Evolutionary conservation across 148 eudicot genomes (phyloP), one percentile per base, ranked within the genome.

Genomic region (Mesembryanthemum crystallinum): DNA sequence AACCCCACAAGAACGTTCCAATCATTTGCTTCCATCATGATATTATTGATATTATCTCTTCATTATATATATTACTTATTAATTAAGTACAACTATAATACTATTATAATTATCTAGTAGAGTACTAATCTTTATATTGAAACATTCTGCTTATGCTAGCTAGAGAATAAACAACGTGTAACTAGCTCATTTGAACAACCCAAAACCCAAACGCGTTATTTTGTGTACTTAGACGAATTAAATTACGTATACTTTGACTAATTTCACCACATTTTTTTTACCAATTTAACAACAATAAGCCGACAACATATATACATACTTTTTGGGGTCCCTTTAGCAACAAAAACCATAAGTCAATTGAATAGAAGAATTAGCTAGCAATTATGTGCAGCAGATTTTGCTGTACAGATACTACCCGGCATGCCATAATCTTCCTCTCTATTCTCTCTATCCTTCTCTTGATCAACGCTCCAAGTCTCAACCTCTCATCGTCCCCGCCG

Each of bases 401-500:
- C 42, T 80, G 76, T 23, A 58, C 79, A 17, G 75, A 80, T 17
- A 66, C 76, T 33, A 80, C 83, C 20, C 69, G 71, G 7, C 83
- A 80, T 69, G 79, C 83, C 42, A 75, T 80, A 2, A 55, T 80
- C 35, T 75, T 80, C 67, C 57, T 75, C 72, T 54, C 74, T n/a
- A 75, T 80, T 21, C 79, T 80, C 21, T 47, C 79, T 25, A 58
- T 80, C 24, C 78, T 80, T 7, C 60, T 80, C 64, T 75, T 72
- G 47, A 71, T 68, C 25, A 80, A 75, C 70, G 28, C 78, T 2
- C 55, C 54, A 17, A 74, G 61, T 29, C 18, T 79, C 32, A 61
- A 74, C 74, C 29, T 79, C 21, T n/a, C 23, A 7, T n/a, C n/a
- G n/a, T 29, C 70, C 29, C 73, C 33, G 49, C 6, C 39, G 3